Evolutionary conservation across 805 yeast species (phyloP).

Genomic region (Spathaspora hagerdaliae): DNA sequence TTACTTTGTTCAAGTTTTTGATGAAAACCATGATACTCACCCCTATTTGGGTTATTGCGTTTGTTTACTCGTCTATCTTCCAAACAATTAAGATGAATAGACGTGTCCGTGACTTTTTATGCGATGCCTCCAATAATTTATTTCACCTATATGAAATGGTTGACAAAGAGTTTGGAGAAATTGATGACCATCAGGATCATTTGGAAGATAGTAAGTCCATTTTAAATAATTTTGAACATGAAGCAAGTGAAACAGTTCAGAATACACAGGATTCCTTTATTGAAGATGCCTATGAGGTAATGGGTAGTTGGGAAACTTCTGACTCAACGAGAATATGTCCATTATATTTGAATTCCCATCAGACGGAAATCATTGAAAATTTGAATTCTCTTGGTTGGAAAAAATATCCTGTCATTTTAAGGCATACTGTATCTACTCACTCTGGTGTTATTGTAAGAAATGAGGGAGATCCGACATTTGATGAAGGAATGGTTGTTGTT

Average conservation of each 20-base stretch:
- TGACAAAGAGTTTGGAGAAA: constrained; percentile 3
- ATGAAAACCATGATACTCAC: constrained; percentile 46
- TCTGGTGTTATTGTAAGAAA: constrained; percentile 76
- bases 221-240: constrained; percentile 10
- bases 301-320: constrained; percentile 20
- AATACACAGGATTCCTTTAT: constrained; percentile 64
- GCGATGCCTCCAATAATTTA: constrained; percentile 23
- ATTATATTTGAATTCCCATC: constrained; percentile 31
- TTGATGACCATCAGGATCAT: neutral
- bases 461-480: constrained; percentile 42
- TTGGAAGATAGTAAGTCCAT: constrained; percentile 3
- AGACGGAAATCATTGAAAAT: constrained; percentile 48
- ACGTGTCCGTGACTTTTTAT: constrained; percentile 25
- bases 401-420: constrained; percentile 67
- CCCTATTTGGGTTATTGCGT: constrained; percentile 64
- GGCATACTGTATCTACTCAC: constrained; percentile 65
- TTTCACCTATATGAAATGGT: constrained; percentile 22
- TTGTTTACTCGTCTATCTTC: constrained; percentile 38
- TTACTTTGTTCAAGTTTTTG: constrained; percentile 47
- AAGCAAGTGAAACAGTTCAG: constrained; percentile 33
- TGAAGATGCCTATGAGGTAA: constrained; percentile 60
- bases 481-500: constrained; percentile 68
- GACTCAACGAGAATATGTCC: constrained; percentile 2
- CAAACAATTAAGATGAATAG: constrained; percentile 30
- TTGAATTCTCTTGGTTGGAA: constrained; percentile 63